Evolutionary conservation across 2,329 filamentous ascomycete genomes (phyloP).

Genomic region (Apiospora arundinis): DNA sequence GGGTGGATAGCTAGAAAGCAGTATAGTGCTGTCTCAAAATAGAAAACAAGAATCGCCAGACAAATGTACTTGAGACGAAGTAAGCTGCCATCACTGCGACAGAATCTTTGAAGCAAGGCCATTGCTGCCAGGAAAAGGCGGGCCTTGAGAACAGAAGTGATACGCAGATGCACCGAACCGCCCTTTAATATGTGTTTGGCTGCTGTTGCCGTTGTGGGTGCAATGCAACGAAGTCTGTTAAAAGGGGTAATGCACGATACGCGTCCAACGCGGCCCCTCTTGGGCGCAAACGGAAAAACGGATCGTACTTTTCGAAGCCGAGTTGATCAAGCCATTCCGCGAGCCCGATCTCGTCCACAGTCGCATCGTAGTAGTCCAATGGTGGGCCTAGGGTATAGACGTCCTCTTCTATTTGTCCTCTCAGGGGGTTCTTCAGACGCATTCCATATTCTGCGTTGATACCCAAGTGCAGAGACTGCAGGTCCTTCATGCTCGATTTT

Average conservation of each 20-base stretch:
- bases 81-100: too few relatives aligned
- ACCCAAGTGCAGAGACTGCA: background rate
- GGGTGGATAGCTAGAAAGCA: too few relatives aligned
- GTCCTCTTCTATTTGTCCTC: background rate
- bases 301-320: background rate
- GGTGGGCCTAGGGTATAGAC: background rate
- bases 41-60: too few relatives aligned
- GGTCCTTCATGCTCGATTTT: background rate
- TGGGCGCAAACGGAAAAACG: too few relatives aligned
- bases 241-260: too few relatives aligned
- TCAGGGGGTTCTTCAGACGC: background rate
- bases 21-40: too few relatives aligned
- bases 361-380: background rate
- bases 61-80: too few relatives aligned
- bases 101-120: too few relatives aligned
- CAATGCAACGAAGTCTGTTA: too few relatives aligned
- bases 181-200: background rate
- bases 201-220: background rate
- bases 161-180: background rate
- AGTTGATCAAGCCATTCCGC: background rate
- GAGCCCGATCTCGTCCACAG: background rate
- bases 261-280: too few relatives aligned
- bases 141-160: background rate
- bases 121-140: background rate
- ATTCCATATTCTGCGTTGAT: background rate